Evolutionary conservation across 306 rosid genomes (phyloP).

Genomic region (Vachellia collinsii): DNA sequence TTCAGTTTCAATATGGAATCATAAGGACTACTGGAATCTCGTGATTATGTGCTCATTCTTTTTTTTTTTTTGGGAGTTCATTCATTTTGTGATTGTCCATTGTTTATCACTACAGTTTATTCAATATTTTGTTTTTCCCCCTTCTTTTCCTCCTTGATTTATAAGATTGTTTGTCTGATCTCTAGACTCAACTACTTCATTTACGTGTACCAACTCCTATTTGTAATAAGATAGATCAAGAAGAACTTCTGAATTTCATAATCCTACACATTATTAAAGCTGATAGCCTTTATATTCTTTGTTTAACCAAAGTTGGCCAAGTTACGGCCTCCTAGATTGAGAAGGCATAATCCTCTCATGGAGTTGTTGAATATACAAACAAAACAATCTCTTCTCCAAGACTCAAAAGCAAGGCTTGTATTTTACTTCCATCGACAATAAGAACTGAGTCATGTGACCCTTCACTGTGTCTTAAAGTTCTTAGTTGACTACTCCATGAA

Average conservation of each 20-base stretch:
- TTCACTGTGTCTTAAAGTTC: background rate
- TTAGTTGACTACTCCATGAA: background rate
- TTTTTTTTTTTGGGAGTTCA: background rate
- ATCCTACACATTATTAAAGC: background rate
- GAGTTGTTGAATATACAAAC: background rate
- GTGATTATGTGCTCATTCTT: background rate
- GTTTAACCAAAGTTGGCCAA: background rate
- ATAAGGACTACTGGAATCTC: background rate
- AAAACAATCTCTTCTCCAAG: background rate
- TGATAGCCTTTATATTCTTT: background rate
- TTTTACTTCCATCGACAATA: background rate
- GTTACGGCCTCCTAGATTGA: background rate
- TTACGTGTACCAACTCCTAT: background rate
- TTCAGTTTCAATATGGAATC: background rate
- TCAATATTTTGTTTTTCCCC: background rate
- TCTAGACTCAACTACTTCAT: background rate
- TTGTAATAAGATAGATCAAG: no score
- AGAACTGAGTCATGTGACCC: background rate
- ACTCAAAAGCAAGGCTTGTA: background rate
- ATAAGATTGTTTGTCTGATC: background rate
- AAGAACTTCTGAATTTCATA: no score
- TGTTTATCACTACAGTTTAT: background rate
- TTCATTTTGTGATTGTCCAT: background rate
- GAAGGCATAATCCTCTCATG: background rate
- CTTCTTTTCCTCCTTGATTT: background rate